phyloP scores from a whole-genome alignment of 1,284 basidiomycete genomes.

The Macrocystidia cucumis region DNA sequence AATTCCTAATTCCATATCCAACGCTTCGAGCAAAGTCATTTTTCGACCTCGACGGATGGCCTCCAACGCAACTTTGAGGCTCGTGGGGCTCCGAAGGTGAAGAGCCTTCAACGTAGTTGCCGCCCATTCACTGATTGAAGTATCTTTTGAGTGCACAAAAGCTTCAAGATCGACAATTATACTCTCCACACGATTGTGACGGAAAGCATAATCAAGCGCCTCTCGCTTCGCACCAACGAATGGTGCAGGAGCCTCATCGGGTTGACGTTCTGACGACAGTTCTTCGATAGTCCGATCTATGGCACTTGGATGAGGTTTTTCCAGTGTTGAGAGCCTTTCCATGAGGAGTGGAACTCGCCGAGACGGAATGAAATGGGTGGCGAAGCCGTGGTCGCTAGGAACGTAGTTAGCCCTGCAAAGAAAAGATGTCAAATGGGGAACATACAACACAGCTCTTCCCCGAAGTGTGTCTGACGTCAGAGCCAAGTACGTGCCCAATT shows the following conservation, averaged over 20 bases:
- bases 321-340: conserved; percentile 51
- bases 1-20: conserved; percentile 79
- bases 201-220: conserved; percentile 78
- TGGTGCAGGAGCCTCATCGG: conserved; percentile 46
- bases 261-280: conserved; percentile 48
- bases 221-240: conserved; percentile 59
- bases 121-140: conserved; percentile 67
- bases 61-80: conserved; percentile 78
- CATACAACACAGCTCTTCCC: conserved; percentile 83
- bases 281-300: conserved; percentile 63
- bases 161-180: conserved; percentile 58
- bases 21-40: conserved; percentile 55
- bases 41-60: conserved; percentile 68
- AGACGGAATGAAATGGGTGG: conserved; percentile 85
- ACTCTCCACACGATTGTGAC: conserved; percentile 56
- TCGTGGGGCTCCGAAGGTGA: conserved; percentile 78
- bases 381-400: conserved; percentile 78
- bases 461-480: conserved; percentile 72
- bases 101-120: conserved; percentile 56
- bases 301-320: conserved; percentile 35
- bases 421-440: conserved; percentile 12
- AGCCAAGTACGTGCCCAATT: conserved; percentile 90
- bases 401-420: conserved; percentile 7
- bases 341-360: conserved; percentile 65
- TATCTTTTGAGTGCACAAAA: conserved; percentile 33